Conservation (phyloP, 495 filamentous ascomycete genomes). For the Mycothermus thermophilus region DNA sequence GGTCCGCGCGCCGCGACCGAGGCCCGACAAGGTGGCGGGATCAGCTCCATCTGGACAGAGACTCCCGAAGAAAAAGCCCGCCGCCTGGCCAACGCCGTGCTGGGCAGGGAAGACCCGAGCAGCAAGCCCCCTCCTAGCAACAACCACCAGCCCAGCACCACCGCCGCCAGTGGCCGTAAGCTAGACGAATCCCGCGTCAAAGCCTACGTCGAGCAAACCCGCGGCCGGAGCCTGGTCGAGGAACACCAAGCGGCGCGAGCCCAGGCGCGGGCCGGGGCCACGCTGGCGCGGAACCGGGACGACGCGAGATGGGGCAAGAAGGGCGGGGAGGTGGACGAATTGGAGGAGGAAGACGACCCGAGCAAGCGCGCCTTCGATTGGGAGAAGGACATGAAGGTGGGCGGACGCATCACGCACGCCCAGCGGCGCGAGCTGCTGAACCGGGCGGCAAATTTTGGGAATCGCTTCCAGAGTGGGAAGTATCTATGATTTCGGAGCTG, state of each 20-base stretch:
- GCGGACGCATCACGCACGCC: slow-evolving; percentile 54
- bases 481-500: slow-evolving; percentile 40
- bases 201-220: slow-evolving; percentile 31
- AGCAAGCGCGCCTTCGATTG: slow-evolving; percentile 76
- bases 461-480: slow-evolving; percentile 64
- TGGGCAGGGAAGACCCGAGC: slow-evolving; percentile 45
- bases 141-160: background rate
- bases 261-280: slow-evolving; percentile 6
- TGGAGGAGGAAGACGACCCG: slow-evolving; percentile 73
- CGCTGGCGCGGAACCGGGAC: no score
- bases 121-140: background rate
- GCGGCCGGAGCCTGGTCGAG: slow-evolving; percentile 51
- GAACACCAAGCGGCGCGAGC: slow-evolving; percentile 34
- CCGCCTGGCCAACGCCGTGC: slow-evolving; percentile 68
- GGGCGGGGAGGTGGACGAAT: slow-evolving; percentile 38
- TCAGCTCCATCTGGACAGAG: slow-evolving; percentile 73
- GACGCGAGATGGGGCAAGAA: no score
- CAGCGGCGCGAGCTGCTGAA: slow-evolving; percentile 70
- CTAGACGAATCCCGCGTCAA: slow-evolving; percentile 19
- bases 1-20: slow-evolving; percentile 17
- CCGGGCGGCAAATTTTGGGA: slow-evolving; percentile 68
- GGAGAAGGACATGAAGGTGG: slow-evolving; percentile 85
- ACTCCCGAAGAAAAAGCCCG: slow-evolving; percentile 78
- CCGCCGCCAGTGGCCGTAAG: background rate
- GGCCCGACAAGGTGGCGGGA: slow-evolving; percentile 29